These are phyloP conservation scores for Voacanga thouarsii DNA, from an alignment of 257 asterid species.

Conservation along the genomic window DNA sequence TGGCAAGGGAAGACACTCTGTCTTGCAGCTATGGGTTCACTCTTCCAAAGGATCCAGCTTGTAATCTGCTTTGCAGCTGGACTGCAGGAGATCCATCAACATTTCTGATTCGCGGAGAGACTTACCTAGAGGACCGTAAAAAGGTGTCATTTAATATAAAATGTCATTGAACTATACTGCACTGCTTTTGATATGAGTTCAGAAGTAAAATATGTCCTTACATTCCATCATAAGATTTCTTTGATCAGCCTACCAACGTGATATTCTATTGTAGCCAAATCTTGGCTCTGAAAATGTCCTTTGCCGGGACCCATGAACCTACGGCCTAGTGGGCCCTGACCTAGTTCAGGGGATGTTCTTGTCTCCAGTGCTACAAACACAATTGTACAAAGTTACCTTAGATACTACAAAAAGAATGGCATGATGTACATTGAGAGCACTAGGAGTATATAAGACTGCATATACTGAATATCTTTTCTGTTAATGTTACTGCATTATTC, in stretches of 20 bases:
- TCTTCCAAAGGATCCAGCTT: constrained; percentile 79
- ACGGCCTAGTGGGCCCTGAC: background rate
- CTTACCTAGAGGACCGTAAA: constrained; percentile 81
- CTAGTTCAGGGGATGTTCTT: background rate
- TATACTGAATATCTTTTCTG: background rate
- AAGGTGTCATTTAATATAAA: constrained; percentile 48
- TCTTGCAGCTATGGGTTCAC: constrained; percentile 83
- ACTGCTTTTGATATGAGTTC: background rate
- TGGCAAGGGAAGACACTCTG: constrained; percentile 64
- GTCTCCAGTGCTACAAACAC: background rate
- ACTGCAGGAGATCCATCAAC: constrained; percentile 76
- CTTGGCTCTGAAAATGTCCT: background rate
- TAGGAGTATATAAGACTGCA: background rate
- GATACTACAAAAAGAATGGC: background rate
- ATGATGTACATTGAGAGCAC: background rate
- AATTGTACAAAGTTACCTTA: background rate
- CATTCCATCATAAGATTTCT: background rate
- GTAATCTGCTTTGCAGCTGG: constrained; percentile 87
- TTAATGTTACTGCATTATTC: constrained; percentile 8
- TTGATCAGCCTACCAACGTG: background rate
- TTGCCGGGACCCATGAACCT: background rate
- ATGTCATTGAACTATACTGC: background rate
- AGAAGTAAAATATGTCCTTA: background rate
- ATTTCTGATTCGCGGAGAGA: constrained; percentile 87
- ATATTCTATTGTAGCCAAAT: no score